Percentiles rank a stretch among this genome's conserved stretches.
Evolutionary conservation across 768 basidiomycete species (phyloP).

Genomic region (Candolleomyces eurysporus): DNA sequence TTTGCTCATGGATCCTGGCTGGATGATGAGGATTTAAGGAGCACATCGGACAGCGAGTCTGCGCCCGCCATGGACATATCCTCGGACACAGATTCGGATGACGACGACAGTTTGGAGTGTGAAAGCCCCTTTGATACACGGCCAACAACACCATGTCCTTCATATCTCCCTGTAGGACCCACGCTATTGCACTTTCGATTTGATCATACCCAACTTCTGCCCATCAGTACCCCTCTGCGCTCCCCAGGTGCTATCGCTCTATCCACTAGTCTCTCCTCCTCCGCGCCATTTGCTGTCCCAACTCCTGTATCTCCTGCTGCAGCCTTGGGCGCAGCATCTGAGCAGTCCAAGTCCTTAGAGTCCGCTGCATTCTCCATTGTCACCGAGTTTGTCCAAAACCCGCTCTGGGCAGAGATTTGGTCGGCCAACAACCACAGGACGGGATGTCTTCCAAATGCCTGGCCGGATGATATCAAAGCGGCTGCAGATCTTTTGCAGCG

Average conservation of each 20-base stretch:
- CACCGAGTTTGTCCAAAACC: slow-evolving; percentile 72
- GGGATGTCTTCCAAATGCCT: slow-evolving; percentile 37
- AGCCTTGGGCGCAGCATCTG: slow-evolving; percentile 57
- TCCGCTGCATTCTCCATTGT: slow-evolving; percentile 62
- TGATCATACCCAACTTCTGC: slow-evolving; percentile 60
- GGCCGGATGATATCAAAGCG: slow-evolving; percentile 55
- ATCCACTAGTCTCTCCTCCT: slow-evolving; percentile 35
- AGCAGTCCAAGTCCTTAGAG: slow-evolving; percentile 67
- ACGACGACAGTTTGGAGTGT: slow-evolving; percentile 30
- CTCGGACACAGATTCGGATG: slow-evolving; percentile 34
- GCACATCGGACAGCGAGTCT: slow-evolving; percentile 24
- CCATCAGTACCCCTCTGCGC: slow-evolving; percentile 57
- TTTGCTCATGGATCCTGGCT: not conserved
- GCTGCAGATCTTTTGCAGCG: slow-evolving; percentile 42
- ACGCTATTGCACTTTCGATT: slow-evolving; percentile 67
- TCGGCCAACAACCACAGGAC: slow-evolving; percentile 31
- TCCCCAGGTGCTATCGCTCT: slow-evolving; percentile 54
- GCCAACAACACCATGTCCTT: slow-evolving; percentile 67
- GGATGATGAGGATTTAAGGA: slow-evolving; percentile 26
- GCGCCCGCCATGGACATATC: not conserved
- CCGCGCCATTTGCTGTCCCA: slow-evolving; percentile 47
- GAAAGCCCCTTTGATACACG: slow-evolving; percentile 43
- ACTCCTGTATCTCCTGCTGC: slow-evolving; percentile 87
- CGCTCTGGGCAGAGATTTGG: slow-evolving; percentile 68
- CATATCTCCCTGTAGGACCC: slow-evolving; percentile 71